These are phyloP conservation scores for Epichloe sibirici DNA, from an alignment of 2,329 filamentous ascomycete genomes.

Conservation along the genomic window DNA sequence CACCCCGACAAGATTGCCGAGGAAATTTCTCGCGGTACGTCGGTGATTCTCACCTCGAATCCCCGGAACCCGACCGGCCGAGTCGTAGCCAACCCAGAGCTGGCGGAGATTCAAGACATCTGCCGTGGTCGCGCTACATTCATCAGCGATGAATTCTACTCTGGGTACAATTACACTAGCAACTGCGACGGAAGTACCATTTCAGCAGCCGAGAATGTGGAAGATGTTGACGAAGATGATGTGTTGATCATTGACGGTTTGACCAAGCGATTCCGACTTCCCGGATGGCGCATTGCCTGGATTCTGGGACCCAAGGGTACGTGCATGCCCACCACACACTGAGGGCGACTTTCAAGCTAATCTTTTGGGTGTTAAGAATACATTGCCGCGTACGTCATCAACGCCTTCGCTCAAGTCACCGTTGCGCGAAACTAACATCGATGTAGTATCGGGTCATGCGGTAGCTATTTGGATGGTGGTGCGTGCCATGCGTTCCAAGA, in stretches of 20 bases:
- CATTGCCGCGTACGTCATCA: constrained; percentile 56
- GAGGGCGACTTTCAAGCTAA: not conserved
- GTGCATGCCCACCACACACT: constrained; percentile 9
- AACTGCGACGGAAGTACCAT: constrained; percentile 85
- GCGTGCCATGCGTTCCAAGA: constrained; percentile 94
- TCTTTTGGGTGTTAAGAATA: constrained; percentile 46
- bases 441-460: constrained; percentile 66
- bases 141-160: constrained; percentile 95
- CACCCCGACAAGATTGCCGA: constrained; percentile 87
- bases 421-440: constrained; percentile 3
- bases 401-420: not conserved
- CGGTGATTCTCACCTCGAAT: constrained; percentile 88
- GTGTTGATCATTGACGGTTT: constrained; percentile 92
- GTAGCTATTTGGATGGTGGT: constrained; percentile 87
- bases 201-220: constrained; percentile 77
- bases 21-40: constrained; percentile 74
- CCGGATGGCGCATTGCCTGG: constrained; percentile 95
- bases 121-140: constrained; percentile 83
- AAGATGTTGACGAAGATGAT: constrained; percentile 80
- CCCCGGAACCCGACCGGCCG: constrained; percentile 88
- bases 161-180: constrained; percentile 89
- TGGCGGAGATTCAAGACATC: constrained; percentile 84
- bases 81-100: constrained; percentile 72
- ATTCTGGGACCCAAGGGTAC: constrained; percentile 73
- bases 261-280: constrained; percentile 92